phyloP scores from a whole-genome alignment of 768 basidiomycete genomes.

The Naganishia kalamii region DNA sequence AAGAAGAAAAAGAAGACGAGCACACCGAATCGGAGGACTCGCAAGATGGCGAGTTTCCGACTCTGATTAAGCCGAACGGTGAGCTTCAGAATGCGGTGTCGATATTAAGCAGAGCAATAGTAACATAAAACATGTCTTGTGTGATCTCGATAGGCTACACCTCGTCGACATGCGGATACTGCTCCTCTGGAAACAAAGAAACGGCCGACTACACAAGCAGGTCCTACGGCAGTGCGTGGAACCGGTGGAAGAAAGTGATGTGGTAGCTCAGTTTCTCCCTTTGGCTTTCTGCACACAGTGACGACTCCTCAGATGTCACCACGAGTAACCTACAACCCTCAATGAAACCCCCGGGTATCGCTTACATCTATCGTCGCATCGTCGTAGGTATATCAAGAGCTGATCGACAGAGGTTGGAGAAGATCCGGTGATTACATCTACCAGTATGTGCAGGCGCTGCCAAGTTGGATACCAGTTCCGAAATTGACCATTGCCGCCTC shows the following conservation, averaged over 20 bases:
- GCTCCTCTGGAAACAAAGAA: conserved; percentile 32
- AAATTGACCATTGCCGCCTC: background rate
- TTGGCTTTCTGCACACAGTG: conserved; percentile 26
- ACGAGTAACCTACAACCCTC: conserved; percentile 18
- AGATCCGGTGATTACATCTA: conserved; percentile 61
- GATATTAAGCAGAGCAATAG: background rate
- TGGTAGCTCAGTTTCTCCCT: background rate
- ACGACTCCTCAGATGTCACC: conserved; percentile 34
- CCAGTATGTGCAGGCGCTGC: conserved; percentile 30
- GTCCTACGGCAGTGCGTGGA: conserved; percentile 42
- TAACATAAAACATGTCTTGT: background rate
- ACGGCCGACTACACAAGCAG: conserved; percentile 23
- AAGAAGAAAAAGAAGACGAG: background rate
- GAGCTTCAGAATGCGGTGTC: background rate
- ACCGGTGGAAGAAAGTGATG: background rate
- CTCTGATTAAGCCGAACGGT: conserved; percentile 22
- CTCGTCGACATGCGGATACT: conserved; percentile 41
- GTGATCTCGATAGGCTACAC: conserved; percentile 29
- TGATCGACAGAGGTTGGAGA: conserved; percentile 49
- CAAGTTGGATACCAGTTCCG: background rate
- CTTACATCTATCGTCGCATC: no score
- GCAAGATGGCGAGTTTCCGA: conserved; percentile 22
- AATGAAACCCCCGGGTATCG: no score
- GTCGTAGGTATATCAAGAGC: conserved; percentile 44
- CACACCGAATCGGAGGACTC: background rate